A percentile compares a stretch with the other conserved stretches of the same genome.
Evolutionary conservation across 805 yeast genomes (phyloP).

Genomic region (Yamadazyma scolyti): DNA sequence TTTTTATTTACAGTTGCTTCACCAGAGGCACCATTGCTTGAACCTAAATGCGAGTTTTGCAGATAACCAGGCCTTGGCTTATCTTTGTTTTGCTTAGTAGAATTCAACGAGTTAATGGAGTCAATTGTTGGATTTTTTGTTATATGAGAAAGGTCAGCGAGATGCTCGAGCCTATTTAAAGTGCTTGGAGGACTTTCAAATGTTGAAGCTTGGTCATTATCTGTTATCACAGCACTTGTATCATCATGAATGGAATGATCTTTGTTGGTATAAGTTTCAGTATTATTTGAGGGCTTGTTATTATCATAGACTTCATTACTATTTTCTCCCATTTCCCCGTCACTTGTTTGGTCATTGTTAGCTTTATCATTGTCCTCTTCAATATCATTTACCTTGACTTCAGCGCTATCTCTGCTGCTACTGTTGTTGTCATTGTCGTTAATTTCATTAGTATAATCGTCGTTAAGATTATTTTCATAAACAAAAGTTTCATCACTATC

Average conservation of each 20-base stretch:
- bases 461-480: slow-evolving; percentile 55
- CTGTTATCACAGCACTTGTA: too few relatives aligned
- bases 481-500: slow-evolving; percentile 96
- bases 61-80: too few relatives aligned
- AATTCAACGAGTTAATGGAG: too few relatives aligned
- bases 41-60: too few relatives aligned
- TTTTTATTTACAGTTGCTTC: slow-evolving; percentile 9
- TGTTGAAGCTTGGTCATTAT: background rate
- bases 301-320: background rate
- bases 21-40: too few relatives aligned
- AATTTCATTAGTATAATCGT: slow-evolving; percentile 5
- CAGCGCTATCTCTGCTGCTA: too few relatives aligned
- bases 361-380: slow-evolving; percentile 1
- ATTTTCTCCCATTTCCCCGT: background rate
- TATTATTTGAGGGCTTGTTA: background rate
- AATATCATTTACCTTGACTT: background rate
- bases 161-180: too few relatives aligned
- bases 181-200: background rate
- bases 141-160: too few relatives aligned
- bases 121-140: too few relatives aligned
- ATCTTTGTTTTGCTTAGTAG: too few relatives aligned
- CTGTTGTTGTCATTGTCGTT: background rate
- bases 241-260: too few relatives aligned
- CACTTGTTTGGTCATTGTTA: background rate
- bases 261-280: background rate